Conservation (phyloP, 2,329 filamentous ascomycete genomes). For the Truncatella angustata region DNA sequence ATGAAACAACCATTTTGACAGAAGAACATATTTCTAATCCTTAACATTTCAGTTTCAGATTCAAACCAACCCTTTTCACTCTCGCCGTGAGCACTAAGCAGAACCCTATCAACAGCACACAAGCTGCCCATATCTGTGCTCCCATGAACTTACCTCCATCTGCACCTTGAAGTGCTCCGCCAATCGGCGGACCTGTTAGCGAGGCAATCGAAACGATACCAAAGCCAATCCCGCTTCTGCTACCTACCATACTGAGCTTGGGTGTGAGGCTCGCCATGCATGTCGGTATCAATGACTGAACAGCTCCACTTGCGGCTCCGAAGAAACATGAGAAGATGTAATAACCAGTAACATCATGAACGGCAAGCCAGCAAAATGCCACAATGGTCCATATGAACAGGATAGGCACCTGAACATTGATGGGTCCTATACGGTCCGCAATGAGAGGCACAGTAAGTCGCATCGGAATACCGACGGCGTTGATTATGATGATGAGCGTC, state of each 20-base stretch:
- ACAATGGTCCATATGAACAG: conserved; percentile 27
- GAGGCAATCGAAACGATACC: conserved; percentile 35
- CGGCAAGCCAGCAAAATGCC: conserved; percentile 36
- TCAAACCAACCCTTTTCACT: conserved; percentile 20
- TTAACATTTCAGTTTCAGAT: conserved; percentile 19
- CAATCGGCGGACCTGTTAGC: conserved; percentile 38
- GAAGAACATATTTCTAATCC: not conserved
- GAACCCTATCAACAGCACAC: conserved; percentile 26
- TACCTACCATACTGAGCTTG: conserved; percentile 36
- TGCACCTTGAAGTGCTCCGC: conserved; percentile 31
- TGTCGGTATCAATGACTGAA: conserved; percentile 40
- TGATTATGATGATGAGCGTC: conserved; percentile 37
- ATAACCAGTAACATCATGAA: conserved; percentile 28
- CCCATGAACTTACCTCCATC: conserved; percentile 24
- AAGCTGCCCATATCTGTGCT: conserved; percentile 33
- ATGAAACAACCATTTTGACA: too few relatives aligned
- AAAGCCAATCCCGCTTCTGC: conserved; percentile 41
- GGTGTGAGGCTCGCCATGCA: conserved; percentile 37
- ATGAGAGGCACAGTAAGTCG: conserved; percentile 35
- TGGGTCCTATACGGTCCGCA: conserved; percentile 33
- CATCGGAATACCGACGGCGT: conserved; percentile 36
- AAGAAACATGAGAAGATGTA: conserved; percentile 36
- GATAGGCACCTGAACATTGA: conserved; percentile 33
- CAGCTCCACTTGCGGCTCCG: conserved; percentile 30
- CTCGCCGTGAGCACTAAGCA: conserved; percentile 21